These are phyloP conservation scores for Gymnopilus dilepis DNA, from an alignment of 768 basidiomycete species.

Conservation along the genomic window DNA sequence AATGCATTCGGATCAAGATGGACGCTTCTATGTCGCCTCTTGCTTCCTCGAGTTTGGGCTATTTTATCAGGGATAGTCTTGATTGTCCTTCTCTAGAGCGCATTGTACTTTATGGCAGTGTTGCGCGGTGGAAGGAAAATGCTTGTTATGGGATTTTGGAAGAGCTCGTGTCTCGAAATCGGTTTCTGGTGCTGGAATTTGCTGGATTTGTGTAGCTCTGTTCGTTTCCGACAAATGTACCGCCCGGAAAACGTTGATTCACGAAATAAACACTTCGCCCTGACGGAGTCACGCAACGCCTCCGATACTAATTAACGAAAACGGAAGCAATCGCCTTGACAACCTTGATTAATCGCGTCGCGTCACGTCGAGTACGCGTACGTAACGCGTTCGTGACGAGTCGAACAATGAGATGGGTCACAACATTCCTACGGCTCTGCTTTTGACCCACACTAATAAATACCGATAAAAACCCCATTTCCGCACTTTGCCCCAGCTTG, in stretches of 20 bases:
- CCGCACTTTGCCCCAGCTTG: not conserved
- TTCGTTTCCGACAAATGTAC: too few species aligned
- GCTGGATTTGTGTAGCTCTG: not conserved
- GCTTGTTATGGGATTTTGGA: not conserved
- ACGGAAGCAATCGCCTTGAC: too few species aligned
- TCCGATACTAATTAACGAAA: too few species aligned
- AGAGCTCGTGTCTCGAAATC: not conserved
- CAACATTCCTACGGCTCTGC: not conserved
- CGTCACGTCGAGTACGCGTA: not conserved
- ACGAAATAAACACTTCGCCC: too few species aligned
- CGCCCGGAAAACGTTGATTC: too few species aligned
- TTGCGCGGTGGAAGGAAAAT: conserved; percentile 3
- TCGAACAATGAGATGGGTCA: not conserved
- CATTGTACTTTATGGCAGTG: conserved; percentile 4
- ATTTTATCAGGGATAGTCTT: not conserved
- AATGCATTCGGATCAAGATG: conserved; percentile 10
- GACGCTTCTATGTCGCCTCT: not conserved
- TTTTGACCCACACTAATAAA: conserved; percentile 1
- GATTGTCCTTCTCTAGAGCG: conserved; percentile 9
- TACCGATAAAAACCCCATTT: not conserved
- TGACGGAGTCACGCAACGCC: too few species aligned
- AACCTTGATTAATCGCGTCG: conserved; percentile 1
- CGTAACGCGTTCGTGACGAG: not conserved
- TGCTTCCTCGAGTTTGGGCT: not conserved
- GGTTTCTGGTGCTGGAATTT: not conserved